phyloP scores from a whole-genome alignment of 441 rosid species.

The Metrosideros polymorpha region DNA sequence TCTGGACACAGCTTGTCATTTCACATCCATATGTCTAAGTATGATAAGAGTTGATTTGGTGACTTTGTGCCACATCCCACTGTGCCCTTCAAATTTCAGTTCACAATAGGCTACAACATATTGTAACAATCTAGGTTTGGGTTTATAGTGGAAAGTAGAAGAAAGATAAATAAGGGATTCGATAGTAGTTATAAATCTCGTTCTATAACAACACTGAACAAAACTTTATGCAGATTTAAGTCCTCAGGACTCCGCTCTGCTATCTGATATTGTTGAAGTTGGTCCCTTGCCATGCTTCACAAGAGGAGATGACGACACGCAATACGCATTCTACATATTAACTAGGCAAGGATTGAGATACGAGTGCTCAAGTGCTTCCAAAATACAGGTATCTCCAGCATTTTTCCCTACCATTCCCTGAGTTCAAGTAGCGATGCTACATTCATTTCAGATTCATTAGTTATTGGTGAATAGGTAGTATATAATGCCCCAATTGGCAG shows the following conservation, averaged over 20 bases:
- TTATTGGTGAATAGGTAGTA: not conserved
- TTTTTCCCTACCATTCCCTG: not conserved
- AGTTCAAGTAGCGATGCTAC: not conserved
- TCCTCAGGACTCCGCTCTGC: slow-evolving; percentile 84
- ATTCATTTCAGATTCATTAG: not conserved
- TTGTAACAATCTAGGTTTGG: not conserved
- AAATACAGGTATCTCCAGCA: slow-evolving; percentile 42
- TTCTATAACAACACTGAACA: not conserved
- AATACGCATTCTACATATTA: slow-evolving; percentile 49
- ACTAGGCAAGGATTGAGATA: slow-evolving; percentile 71
- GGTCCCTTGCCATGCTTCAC: slow-evolving; percentile 61
- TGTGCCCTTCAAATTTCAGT: not conserved
- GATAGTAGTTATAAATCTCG: not conserved
- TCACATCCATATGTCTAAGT: not conserved
- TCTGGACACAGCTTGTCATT: not conserved
- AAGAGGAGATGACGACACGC: slow-evolving; percentile 50
- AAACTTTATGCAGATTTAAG: slow-evolving; percentile 56
- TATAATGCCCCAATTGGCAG: not conserved
- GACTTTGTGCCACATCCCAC: not conserved
- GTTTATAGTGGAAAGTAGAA: not conserved
- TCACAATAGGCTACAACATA: not conserved
- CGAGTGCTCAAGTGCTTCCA: slow-evolving; percentile 75
- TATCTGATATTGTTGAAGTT: slow-evolving; percentile 74
- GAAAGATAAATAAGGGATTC: not conserved
- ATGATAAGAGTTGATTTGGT: not conserved